Evolutionary conservation across 2,329 filamentous ascomycete species (phyloP), one percentile per base, ranked within the genome.

Genomic region (Pseudopyrenochaeta lycopersici): DNA sequence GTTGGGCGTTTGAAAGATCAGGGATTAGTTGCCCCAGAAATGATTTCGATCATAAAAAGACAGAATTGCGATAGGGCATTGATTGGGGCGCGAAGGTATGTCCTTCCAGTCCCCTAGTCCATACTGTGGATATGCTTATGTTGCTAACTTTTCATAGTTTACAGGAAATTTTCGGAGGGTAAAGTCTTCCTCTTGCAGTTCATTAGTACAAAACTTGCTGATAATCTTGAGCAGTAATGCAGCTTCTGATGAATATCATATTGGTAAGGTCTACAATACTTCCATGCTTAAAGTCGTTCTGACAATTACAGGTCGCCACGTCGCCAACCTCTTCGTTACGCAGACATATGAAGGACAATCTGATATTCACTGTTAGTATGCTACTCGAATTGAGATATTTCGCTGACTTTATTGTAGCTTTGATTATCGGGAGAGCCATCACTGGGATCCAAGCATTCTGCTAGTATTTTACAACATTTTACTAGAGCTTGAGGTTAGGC

Each of bases 261-360:
- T 99, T 70, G 95, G 92, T 14, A 87, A 95, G 60, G 23, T 27
- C 9, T 27, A 27, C 23, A 27, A 27, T 4, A 27, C 4, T 27
- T 27, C 23, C 23, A 27, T 27, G 23, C 23, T 27, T 27, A 9
- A 9, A 27, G 23, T 27, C 23, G 23, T 27, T 27, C 23, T 27
- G 23, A 27, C 23, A 27, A 27, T 27, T 27, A 4, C 23, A 27
- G 23, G 23, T 9, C 23, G 23, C 23, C 95, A 98, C 80, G 95
- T 97, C 54, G 89, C 94, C 51, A 99, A 99, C 76, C 77, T 99
- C 60, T 99, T 96, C 76, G 95, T 99, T 47, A 96, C 94, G 49
- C 94, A 98, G 80, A 98, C 94, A 1, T 99, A 99, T 67, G 95
- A 99, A 79, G 95, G 95, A 18, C 95, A 98, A 78, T 97, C 93